A percentile compares a stretch with the other conserved stretches of the same genome.
Evolutionary conservation across 805 yeast species (phyloP).

Genomic region (Kodamaea laetipori): DNA sequence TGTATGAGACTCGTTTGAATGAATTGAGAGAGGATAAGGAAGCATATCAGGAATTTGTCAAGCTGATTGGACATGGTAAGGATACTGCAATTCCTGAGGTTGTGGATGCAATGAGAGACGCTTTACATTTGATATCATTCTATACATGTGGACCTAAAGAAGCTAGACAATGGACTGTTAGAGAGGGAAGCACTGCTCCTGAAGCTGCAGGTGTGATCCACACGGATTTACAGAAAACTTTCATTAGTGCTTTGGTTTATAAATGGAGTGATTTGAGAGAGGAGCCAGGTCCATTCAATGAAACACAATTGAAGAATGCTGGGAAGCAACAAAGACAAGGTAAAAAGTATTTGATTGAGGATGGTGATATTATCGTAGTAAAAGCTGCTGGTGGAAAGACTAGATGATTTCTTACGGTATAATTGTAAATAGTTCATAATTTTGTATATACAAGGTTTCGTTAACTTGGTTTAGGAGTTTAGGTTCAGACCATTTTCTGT

Average conservation of each 20-base stretch:
- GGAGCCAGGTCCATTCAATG: conserved; percentile 50
- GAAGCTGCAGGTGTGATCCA: conserved; percentile 92
- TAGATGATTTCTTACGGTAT: conserved; percentile 7
- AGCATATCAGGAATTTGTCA: conserved; percentile 7
- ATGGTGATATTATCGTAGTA: conserved; percentile 78
- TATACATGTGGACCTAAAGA: conserved; percentile 87
- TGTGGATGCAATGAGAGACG: conserved; percentile 64
- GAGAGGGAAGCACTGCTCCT: conserved; percentile 75
- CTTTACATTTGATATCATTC: conserved; percentile 72
- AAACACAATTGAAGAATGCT: conserved; percentile 50
- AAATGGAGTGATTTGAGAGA: conserved; percentile 59
- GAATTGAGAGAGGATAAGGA: conserved; percentile 25
- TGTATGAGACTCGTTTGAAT: conserved; percentile 44
- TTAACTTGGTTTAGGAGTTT: too few species aligned
- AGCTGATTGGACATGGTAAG: conserved; percentile 23
- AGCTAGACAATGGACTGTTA: conserved; percentile 86
- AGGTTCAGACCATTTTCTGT: too few species aligned
- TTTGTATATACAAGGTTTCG: conserved; percentile 2
- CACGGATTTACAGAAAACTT: conserved; percentile 79
- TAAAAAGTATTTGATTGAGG: conserved; percentile 75
- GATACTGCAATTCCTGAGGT: conserved; percentile 62
- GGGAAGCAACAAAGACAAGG: conserved; percentile 71
- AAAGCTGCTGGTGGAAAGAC: conserved; percentile 69
- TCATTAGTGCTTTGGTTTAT: conserved; percentile 74
- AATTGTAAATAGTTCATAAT: conserved; percentile 7